A percentile compares a stretch with the other conserved stretches of the same genome.
These are phyloP conservation scores for Phoma sp. DNA, from an alignment of 2,329 filamentous ascomycete genomes.

Conservation along the genomic window DNA sequence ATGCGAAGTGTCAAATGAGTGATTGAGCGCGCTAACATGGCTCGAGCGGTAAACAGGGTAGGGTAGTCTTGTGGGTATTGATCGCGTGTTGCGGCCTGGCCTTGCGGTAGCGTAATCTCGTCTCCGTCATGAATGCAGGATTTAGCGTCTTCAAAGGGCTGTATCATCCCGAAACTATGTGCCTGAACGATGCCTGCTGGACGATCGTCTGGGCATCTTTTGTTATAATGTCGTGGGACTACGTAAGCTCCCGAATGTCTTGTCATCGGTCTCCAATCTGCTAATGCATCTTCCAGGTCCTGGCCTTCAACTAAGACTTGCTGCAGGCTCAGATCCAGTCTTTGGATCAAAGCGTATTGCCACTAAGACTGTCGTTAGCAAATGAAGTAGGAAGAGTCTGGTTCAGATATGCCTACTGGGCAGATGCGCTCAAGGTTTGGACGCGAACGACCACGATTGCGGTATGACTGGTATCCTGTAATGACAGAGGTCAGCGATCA, in stretches of 20 bases:
- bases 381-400: not conserved
- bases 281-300: not conserved
- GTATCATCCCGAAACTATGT: conserved; percentile 7
- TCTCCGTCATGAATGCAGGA: not conserved
- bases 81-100: not conserved
- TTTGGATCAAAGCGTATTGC: conserved; percentile 11
- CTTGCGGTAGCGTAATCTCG: conserved; percentile 4
- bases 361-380: conserved; percentile 2
- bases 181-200: not conserved
- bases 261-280: not conserved
- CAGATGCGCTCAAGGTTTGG: conserved; percentile 10
- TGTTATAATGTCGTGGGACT: not conserved
- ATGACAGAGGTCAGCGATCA: not conserved
- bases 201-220: not conserved
- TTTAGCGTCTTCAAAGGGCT: not conserved
- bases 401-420: conserved; percentile 1
- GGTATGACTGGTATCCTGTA: not conserved
- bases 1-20: not conserved
- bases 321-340: conserved; percentile 3
- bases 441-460: not conserved
- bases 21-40: conserved; percentile 4
- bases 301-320: conserved; percentile 5
- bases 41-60: conserved; percentile 4
- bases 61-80: not conserved
- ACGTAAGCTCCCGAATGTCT: conserved; percentile 3